Evolutionary conservation across 2,329 filamentous ascomycete species (phyloP), one percentile per base, ranked within the genome.

Genomic region (Aspergillus unguis): DNA sequence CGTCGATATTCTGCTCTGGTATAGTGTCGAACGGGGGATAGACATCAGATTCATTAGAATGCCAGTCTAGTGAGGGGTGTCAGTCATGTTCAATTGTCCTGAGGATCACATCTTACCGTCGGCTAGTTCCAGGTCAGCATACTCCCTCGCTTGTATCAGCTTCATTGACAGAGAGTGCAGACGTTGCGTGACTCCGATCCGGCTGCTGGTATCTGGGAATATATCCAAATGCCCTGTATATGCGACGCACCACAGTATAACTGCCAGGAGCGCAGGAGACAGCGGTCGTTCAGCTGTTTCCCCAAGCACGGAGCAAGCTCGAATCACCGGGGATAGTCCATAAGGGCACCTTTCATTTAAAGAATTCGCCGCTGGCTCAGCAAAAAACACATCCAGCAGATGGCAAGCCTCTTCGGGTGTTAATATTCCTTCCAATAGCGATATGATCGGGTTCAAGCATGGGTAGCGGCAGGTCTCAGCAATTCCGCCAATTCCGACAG

Each of bases 181-280:
- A 17, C 53, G 49, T 8, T 57, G 47, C 10, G 48, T 71, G 5
- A 74, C 71, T 36, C 70, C 69, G 8, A 71, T 67, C 11, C 75
- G 66, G 2, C 72, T 71, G 0, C 74, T 74, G 6, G 71, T 74
- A 0, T 74, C 65, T 23, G 74, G 66, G 6, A 78, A 68, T 17
- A 75, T 58, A 28, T 69, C 70, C 44, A 75, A 74, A 45, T 78
- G 75, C 1, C 76, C 75, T 8, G 75, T 79, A 51, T 80, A 75
- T 0, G 75, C 73, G 7, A 74, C 71, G 41, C 72, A 75, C 72
- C 77, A 80, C 0, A 80, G 65, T 52, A 80, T 78, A 1, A 75
- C 75, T 0, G 73, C 70, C 5, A 80, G 62, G 4, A 80, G 63
- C 1, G 77, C 75, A 1, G 76, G 73, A 0, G 75, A 74, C 0